Percentiles rank a stretch among this genome's conserved stretches.
Conservation (phyloP, 2,329 filamentous ascomycete genomes). For the Celoporthe dispersa region DNA sequence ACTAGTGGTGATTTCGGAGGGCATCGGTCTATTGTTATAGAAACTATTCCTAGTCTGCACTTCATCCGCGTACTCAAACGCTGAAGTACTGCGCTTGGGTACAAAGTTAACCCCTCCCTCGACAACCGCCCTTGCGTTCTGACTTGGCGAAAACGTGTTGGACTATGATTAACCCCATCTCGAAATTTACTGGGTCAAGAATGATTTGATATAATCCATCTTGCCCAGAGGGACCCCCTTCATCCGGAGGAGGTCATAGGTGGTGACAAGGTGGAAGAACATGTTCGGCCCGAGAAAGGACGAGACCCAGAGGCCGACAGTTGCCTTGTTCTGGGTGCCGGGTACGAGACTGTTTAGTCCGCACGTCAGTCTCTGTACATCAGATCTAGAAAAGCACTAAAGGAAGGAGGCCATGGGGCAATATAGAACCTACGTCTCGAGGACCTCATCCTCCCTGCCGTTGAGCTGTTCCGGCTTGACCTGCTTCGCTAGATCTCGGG, state of each 20-base stretch:
- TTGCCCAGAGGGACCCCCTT: constrained; percentile 64
- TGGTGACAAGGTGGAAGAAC: constrained; percentile 62
- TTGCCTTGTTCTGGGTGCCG: neutral
- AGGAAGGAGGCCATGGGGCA: neutral
- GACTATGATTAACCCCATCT: neutral
- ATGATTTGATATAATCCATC: constrained; percentile 50
- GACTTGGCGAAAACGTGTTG: neutral
- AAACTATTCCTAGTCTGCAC: neutral
- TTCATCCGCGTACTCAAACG: neutral
- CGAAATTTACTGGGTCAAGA: constrained; percentile 1
- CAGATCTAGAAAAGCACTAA: neutral
- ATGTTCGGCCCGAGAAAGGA: constrained; percentile 59
- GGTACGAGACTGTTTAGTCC: neutral
- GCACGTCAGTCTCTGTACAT: neutral
- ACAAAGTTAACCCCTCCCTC: neutral
- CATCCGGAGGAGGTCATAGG: constrained; percentile 60
- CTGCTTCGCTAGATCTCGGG: constrained; percentile 37
- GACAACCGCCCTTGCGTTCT: neutral
- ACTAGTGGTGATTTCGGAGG: neutral
- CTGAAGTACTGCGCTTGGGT: neutral
- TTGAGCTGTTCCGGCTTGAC: constrained; percentile 36
- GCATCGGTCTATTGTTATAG: neutral
- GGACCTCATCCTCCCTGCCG: constrained; percentile 32
- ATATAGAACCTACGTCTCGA: constrained; percentile 35
- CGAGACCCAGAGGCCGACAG: constrained; percentile 46